phyloP scores from a whole-genome alignment of 306 rosid species.

The Vachellia pachyceras region DNA sequence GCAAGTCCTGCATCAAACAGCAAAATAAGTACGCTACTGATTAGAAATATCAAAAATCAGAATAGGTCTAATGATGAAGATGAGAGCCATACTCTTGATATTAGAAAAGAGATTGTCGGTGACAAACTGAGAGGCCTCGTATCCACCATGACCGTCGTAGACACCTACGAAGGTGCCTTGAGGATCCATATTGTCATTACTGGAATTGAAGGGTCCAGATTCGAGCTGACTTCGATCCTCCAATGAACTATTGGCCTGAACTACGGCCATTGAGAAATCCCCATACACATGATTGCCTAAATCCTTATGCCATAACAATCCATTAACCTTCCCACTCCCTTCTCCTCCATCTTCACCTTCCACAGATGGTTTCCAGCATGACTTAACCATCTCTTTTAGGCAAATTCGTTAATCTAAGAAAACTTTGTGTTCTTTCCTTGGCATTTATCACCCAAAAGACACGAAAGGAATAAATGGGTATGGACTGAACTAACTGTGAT shows the following conservation, averaged over 20 bases:
- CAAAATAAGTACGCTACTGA: not conserved
- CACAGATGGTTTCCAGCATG: conserved; percentile 76
- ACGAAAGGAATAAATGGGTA: conserved; percentile 65
- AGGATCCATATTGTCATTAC: conserved; percentile 54
- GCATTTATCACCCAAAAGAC: conserved; percentile 44
- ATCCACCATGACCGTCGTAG: conserved; percentile 96
- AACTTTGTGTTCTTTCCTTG: not conserved
- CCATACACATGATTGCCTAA: conserved; percentile 85
- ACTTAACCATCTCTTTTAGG: conserved; percentile 61
- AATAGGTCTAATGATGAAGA: conserved; percentile 6
- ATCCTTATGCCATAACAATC: conserved; percentile 86
- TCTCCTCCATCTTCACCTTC: conserved; percentile 69
- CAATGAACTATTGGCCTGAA: conserved; percentile 78
- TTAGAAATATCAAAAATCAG: not conserved
- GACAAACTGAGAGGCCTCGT: conserved; percentile 82
- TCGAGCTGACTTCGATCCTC: conserved; percentile 91
- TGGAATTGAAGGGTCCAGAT: conserved; percentile 75
- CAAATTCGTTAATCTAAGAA: conserved; percentile 7
- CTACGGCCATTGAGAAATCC: conserved; percentile 87
- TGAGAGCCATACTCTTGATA: conserved; percentile 68
- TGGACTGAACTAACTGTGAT: conserved; percentile 61
- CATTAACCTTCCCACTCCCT: conserved; percentile 68
- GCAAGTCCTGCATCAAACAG: conserved; percentile 63
- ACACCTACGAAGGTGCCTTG: conserved; percentile 87
- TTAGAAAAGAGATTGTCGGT: conserved; percentile 72